A percentile compares a stretch with the other conserved stretches of the same genome.
These are phyloP conservation scores for Mycena floridula DNA, from an alignment of 768 basidiomycete species.

Conservation along the genomic window DNA sequence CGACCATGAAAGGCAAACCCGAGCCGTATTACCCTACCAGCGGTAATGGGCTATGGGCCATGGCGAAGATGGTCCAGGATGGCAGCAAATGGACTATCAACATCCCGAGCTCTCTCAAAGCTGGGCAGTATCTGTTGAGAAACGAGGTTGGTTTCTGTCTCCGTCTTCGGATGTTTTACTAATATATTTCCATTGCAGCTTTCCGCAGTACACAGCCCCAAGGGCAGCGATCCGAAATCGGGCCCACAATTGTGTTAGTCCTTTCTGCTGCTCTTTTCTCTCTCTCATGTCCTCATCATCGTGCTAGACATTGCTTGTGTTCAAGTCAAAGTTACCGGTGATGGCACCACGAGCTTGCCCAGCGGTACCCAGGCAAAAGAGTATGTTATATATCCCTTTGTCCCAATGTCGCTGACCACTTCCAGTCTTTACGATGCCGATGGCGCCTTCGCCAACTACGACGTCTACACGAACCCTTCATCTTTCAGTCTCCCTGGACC, in stretches of 20 bases:
- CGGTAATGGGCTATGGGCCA: constrained; percentile 18
- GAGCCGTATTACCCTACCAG: constrained; percentile 15
- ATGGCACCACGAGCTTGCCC: constrained; percentile 1
- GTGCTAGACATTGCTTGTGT: constrained; percentile 14
- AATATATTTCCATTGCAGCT: constrained; percentile 1
- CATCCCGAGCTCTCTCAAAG: constrained; percentile 14
- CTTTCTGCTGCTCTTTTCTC: neutral
- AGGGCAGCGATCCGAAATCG: constrained; percentile 11
- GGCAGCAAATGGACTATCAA: constrained; percentile 15
- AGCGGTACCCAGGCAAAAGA: constrained; percentile 3
- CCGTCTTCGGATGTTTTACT: neutral
- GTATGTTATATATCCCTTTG: neutral
- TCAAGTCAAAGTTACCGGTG: constrained; percentile 5
- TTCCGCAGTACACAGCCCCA: constrained; percentile 16
- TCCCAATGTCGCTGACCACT: neutral
- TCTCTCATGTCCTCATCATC: neutral
- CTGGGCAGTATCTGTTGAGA: constrained; percentile 17
- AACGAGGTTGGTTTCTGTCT: constrained; percentile 11
- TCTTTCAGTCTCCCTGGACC: neutral
- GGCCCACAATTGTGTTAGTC: constrained; percentile 16
- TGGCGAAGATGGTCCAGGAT: constrained; percentile 17
- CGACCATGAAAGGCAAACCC: constrained; percentile 16
- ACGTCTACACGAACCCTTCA: constrained; percentile 1
- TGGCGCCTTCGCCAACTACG: constrained; percentile 5
- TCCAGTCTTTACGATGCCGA: constrained; percentile 4